Evolutionary conservation across 495 filamentous ascomycete genomes (phyloP), one percentile per base, ranked within the genome.

Genomic region (Xylaria telfairii): DNA sequence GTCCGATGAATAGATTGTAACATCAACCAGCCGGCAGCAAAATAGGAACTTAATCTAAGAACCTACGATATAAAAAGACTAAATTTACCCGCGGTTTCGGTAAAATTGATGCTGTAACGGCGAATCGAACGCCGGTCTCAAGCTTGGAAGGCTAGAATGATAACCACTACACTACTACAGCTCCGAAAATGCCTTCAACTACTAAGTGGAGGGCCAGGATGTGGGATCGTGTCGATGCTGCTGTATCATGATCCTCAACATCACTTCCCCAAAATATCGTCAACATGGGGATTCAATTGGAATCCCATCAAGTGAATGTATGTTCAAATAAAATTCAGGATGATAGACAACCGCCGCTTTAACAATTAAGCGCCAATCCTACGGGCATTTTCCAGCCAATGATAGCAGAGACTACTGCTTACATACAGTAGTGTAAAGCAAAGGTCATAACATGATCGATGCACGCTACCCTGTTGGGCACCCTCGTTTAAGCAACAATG

Each of bases 101-200:
- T n/a, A n/a, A n/a, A n/a, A n/a, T n/a, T n/a, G n/a, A n/a, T 68
- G 65, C 65, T 68, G 65, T 41, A 68, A 68, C 65, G 65, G 65
- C 65, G 65, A 68, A 68, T 68, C 65, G 65, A 68, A 68, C 65
- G 65, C 65, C 65, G 65, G 65, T 68, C 65, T 68, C 65, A 68
- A 59, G 65, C 65, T 68, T 68, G 65, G 65, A 68, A 68, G 65
- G 65, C 65, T 59, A 68, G 66, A 68, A 68, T 68, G 66, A 68
- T 68, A 61, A 68, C 66, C 66, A 68, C 66, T 68, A 68, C 66
- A 68, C 66, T 68, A 68, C 41, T 61, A 46, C 66, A 68, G 66
- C 65, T n/a, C 4, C 8, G 17, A 7, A 5, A 49, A 41, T 12
- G 4, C 34, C 8, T 37, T 4, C 4, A 37, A 37, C 34, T 37